phyloP scores from a whole-genome alignment of 371 early-diverging fungal genomes.

The Actinomucor elegans region DNA sequence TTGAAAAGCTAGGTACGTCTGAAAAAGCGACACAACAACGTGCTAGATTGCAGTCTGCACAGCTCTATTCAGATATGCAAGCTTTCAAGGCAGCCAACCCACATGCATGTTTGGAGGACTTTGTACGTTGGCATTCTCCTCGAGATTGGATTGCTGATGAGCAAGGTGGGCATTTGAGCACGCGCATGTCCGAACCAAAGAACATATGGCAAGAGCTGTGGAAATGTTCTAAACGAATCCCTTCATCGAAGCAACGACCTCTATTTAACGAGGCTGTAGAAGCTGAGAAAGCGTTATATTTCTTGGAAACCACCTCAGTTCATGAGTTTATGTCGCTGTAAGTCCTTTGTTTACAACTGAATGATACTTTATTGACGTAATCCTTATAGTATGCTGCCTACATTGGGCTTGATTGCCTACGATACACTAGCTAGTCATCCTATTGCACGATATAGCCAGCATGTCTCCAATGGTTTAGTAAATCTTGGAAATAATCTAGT shows the following conservation, averaged over 20 bases:
- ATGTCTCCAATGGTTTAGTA: conserved; percentile 43
- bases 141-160: conserved; percentile 69
- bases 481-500: conserved; percentile 47
- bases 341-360: conserved; percentile 7
- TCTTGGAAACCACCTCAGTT: conserved; percentile 68
- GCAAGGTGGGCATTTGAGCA: conserved; percentile 60
- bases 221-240: conserved; percentile 69
- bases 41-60: conserved; percentile 78
- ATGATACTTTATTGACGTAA: neutral
- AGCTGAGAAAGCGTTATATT: conserved; percentile 74
- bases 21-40: conserved; percentile 70
- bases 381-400: conserved; percentile 66
- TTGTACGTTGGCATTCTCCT: conserved; percentile 96
- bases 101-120: conserved; percentile 75
- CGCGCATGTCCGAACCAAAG: conserved; percentile 76
- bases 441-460: conserved; percentile 45
- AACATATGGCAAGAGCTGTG: conserved; percentile 91
- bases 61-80: conserved; percentile 83
- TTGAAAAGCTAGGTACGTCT: conserved; percentile 79
- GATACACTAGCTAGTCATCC: conserved; percentile 73
- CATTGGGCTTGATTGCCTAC: conserved; percentile 72
- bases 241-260: conserved; percentile 74
- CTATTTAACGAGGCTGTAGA: conserved; percentile 76
- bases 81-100: conserved; percentile 91
- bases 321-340: conserved; percentile 70